These are phyloP conservation scores for Tephrocybe sp. DNA, from an alignment of 768 basidiomycete species.

Conservation along the genomic window DNA sequence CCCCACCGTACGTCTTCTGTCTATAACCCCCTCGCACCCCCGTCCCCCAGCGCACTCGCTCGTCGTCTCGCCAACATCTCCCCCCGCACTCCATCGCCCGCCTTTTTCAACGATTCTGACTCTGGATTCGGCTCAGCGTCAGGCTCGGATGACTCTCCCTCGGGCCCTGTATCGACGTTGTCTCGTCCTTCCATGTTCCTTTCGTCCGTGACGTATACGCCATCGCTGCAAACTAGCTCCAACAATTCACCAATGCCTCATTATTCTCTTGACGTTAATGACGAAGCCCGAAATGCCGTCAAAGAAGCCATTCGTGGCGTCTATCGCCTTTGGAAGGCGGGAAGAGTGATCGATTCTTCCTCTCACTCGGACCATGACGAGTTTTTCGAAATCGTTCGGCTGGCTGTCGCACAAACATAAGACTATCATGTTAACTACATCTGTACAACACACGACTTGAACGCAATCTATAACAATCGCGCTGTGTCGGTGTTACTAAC, in stretches of 20 bases:
- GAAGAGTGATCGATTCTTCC: constrained; percentile 21
- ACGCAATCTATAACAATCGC: no score
- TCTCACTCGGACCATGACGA: constrained; percentile 27
- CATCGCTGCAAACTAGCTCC: background rate
- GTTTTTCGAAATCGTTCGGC: constrained; percentile 39
- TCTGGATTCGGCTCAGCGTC: constrained; percentile 23
- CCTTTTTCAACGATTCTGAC: constrained; percentile 23
- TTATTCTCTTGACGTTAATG: constrained; percentile 1
- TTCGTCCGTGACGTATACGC: background rate
- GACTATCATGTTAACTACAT: no score
- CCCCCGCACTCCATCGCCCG: constrained; percentile 22
- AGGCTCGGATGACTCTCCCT: constrained; percentile 9
- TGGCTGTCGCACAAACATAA: constrained; percentile 24
- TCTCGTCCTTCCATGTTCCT: constrained; percentile 1
- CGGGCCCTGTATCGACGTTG: constrained; percentile 8
- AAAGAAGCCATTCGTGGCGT: constrained; percentile 54
- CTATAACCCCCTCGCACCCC: constrained; percentile 42
- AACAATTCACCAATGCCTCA: constrained; percentile 5
- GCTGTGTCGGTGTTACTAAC: no score
- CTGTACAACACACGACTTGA: no score
- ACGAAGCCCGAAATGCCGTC: constrained; percentile 37
- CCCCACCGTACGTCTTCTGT: constrained; percentile 25
- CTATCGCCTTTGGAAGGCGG: constrained; percentile 58
- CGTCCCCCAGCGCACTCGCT: constrained; percentile 40
- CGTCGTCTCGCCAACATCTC: constrained; percentile 39